Percentiles rank a stretch among this genome's conserved stretches.
phyloP scores from a whole-genome alignment of 805 yeast species.

The Yueomyces sp. region DNA sequence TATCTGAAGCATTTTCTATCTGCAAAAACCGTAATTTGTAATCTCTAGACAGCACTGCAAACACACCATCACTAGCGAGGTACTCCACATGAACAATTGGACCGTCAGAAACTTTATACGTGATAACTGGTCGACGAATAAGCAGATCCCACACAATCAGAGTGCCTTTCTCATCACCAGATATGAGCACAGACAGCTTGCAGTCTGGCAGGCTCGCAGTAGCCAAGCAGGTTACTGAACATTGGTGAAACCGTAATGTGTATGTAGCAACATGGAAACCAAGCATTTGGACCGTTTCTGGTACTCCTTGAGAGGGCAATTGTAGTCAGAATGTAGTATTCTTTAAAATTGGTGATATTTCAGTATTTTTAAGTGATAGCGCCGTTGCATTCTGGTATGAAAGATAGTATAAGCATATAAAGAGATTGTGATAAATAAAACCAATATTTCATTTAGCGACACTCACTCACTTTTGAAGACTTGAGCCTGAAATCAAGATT shows the following conservation, averaged over 20 bases:
- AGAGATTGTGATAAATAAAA: too few relatives aligned
- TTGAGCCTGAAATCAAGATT: too few relatives aligned
- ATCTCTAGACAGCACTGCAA: conserved; percentile 15
- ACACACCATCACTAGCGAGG: conserved; percentile 2
- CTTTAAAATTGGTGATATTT: too few relatives aligned
- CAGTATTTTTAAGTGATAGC: too few relatives aligned
- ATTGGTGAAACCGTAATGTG: conserved; percentile 11
- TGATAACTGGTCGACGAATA: conserved; percentile 14
- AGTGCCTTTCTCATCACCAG: conserved; percentile 18
- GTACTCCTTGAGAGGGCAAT: too few relatives aligned
- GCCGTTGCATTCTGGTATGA: too few relatives aligned
- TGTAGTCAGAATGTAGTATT: too few relatives aligned
- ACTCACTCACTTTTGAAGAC: too few relatives aligned
- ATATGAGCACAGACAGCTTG: conserved; percentile 5
- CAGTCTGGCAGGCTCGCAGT: not conserved
- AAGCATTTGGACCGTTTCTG: too few relatives aligned
- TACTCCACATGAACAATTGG: conserved; percentile 3
- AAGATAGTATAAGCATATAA: too few relatives aligned
- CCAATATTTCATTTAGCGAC: too few relatives aligned
- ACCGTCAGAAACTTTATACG: not conserved
- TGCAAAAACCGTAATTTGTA: conserved; percentile 13
- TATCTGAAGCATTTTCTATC: not conserved
- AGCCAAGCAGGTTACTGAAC: conserved; percentile 7
- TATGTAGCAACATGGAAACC: not conserved
- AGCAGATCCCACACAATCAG: conserved; percentile 18